Base-by-base conservation (phyloP, 805 yeast species). In the Metschnikowia matae region DNA sequence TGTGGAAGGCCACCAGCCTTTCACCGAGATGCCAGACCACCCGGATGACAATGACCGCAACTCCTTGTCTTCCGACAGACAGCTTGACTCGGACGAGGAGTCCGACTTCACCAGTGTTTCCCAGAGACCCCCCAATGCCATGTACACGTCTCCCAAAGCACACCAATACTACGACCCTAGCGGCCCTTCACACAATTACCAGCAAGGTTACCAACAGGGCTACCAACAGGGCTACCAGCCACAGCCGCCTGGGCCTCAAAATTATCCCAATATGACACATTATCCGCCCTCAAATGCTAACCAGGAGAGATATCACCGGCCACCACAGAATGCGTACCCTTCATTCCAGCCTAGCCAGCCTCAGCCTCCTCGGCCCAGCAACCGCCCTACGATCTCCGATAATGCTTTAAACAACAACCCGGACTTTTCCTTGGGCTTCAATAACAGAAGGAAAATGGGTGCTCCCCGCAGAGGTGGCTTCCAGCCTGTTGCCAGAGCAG, bases 71-170 rank as follows among this genome's bases (percentile, higher is more conserved):
- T 53, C 43, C 23, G 53, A 44, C 13, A 38, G 50, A 17, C 54
- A 52, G 26, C 32, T 57, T 17, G 70, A 65, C 44, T 73, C 77
- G 0, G 78, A 73, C 53, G 62, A 62, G 32, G 81, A 74, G 43
- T 85, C 92, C 0, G 85, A 84, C 60, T 84, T 87, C 65, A 86
- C 94, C 1, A 83, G 89, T 47, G 87, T 87, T 1, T 84, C 91
- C 6, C 92, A 86, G 66, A 73, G 92, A 62, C 90, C 84, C 26
- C 75, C 82, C 14, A 86, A 86, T 59, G 87, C 86, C 39, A 49
- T 35, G 43, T 57, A 57, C 51, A 21, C 53, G 34, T 26, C 53
- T 7, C 53, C 53, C 15, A 49, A 40, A 36, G 48, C 26, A 7
- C 53, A 44, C 41, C 44, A 43, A 7, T 34, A 48, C 36, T 45